Evolutionary conservation across 306 rosid genomes (phyloP).

Genomic region (Leucaena leucocephala): DNA sequence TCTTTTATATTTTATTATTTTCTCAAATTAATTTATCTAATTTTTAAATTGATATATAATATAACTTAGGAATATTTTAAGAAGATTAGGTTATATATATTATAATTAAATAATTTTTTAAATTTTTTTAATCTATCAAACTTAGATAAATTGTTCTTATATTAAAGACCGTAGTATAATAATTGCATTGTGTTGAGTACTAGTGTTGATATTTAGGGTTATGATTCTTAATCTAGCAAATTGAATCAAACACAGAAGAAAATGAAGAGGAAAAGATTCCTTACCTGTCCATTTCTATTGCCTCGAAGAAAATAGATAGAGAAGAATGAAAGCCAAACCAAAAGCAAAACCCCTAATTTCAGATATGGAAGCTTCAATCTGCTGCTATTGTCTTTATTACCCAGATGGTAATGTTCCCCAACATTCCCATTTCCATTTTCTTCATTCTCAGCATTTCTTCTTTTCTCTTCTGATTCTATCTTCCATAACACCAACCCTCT

Average conservation of each 20-base stretch:
- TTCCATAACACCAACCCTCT: slow-evolving; percentile 63
- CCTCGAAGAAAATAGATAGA: slow-evolving; percentile 75
- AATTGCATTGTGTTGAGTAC: too few species aligned
- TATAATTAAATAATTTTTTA: too few species aligned
- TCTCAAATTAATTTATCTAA: too few species aligned
- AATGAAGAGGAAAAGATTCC: neutral
- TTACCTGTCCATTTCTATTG: slow-evolving; percentile 63
- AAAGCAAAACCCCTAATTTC: slow-evolving; percentile 64
- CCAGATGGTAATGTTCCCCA: slow-evolving; percentile 52
- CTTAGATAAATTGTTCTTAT: too few species aligned
- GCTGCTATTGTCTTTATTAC: slow-evolving; percentile 22
- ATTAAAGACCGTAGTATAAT: too few species aligned
- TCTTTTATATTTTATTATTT: too few species aligned
- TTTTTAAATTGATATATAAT: too few species aligned
- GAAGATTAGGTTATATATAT: too few species aligned
- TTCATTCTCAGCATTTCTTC: slow-evolving; percentile 34
- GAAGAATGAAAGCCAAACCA: slow-evolving; percentile 80
- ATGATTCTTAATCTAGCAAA: too few species aligned
- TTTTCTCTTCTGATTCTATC: slow-evolving; percentile 47
- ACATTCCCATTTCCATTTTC: slow-evolving; percentile 43
- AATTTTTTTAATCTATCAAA: too few species aligned
- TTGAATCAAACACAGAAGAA: neutral
- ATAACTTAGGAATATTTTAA: too few species aligned
- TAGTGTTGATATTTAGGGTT: too few species aligned
- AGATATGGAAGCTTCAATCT: slow-evolving; percentile 58